Evolutionary conservation across 176 grass and related monocot species (phyloP), one percentile per base, ranked within the genome.

Genomic region (Eleusine indica): DNA sequence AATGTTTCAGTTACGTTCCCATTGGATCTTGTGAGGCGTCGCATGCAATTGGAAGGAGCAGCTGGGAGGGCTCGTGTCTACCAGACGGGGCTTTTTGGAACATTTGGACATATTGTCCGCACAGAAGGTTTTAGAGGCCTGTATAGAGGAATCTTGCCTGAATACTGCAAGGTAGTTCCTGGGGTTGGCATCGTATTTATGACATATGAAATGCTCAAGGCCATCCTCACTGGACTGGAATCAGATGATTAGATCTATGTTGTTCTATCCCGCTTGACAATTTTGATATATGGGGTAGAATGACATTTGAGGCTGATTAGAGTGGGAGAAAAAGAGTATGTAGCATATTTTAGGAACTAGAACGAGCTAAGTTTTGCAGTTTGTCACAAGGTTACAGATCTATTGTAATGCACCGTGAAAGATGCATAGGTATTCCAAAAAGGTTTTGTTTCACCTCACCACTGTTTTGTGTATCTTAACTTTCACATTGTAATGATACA

Each of bases 111-210:
- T 82, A 98, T 98, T 73, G 54, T 93, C 42, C 82, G 42, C 40
- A 80, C 84, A 9, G 93, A 98, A 74, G 91, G 96, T 42, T 79
- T 91, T 67, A 85, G 91, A 71, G 96, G 96, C 67, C 76, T 98
- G 70, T 98, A 98, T 74, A 92, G 96, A 98, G 96, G 96, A 80
- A 98, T 98, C 64, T 84, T 95, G 84, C 96, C 93, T 0, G 96
- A 98, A 78, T 98, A 98, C 87, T 95, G 88, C 82, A 95, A 98
- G 76, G 96, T 98, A 15, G 91, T 98, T 70, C 96, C 96, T 5
- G 91, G 96, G 9, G 96, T 98, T 14, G 96, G 96, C 58, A 91
- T 98, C 70, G 75, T 93, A 78, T 98, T 98, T 88, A 95, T 98
- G 96, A 98, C 96, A 43, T 98, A 93, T 1, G 93, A 98, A 87